Percentiles rank a stretch among this genome's conserved stretches.
Conservation (phyloP, 2,329 filamentous ascomycete species). For the Penicillium sp. region DNA sequence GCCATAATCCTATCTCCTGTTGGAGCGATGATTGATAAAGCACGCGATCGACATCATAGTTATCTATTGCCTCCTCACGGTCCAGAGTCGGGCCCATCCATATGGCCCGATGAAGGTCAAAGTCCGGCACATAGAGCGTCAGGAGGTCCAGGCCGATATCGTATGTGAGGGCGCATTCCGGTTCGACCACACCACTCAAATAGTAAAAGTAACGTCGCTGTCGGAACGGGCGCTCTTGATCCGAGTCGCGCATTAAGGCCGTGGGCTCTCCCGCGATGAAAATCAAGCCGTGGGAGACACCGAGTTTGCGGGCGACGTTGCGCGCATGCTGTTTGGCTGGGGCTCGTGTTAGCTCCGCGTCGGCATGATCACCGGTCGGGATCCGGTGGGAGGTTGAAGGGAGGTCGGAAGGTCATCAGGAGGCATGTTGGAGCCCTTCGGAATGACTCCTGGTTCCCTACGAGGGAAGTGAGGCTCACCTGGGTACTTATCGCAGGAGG, state of each 20-base stretch:
- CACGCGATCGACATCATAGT: slow-evolving; percentile 71
- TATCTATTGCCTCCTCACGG: slow-evolving; percentile 58
- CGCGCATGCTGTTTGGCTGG: slow-evolving; percentile 54
- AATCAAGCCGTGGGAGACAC: slow-evolving; percentile 51
- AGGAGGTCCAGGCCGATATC: slow-evolving; percentile 62
- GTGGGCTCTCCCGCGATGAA: slow-evolving; percentile 57
- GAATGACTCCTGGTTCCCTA: not conserved
- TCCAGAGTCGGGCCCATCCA: slow-evolving; percentile 46
- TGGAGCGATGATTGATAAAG: slow-evolving; percentile 55
- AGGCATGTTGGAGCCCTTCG: slow-evolving; percentile 3
- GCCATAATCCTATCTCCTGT: slow-evolving; percentile 51
- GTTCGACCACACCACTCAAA: slow-evolving; percentile 55
- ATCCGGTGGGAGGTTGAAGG: not conserved
- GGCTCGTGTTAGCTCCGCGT: slow-evolving; percentile 9
- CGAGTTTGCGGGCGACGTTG: slow-evolving; percentile 46
- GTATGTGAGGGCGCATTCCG: slow-evolving; percentile 59
- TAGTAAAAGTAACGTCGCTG: slow-evolving; percentile 66
- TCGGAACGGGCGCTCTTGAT: slow-evolving; percentile 57
- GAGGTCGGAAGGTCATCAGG: not conserved
- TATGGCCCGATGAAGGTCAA: slow-evolving; percentile 54
- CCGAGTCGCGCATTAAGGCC: slow-evolving; percentile 58
- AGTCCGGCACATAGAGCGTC: slow-evolving; percentile 71
- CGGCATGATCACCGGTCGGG: slow-evolving; percentile 5
- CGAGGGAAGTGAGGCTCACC: slow-evolving; percentile 27
- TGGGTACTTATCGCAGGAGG: slow-evolving; percentile 43